These are phyloP conservation scores for Candolleomyces aberdarensis DNA, from an alignment of 768 basidiomycete genomes.

Conservation along the genomic window DNA sequence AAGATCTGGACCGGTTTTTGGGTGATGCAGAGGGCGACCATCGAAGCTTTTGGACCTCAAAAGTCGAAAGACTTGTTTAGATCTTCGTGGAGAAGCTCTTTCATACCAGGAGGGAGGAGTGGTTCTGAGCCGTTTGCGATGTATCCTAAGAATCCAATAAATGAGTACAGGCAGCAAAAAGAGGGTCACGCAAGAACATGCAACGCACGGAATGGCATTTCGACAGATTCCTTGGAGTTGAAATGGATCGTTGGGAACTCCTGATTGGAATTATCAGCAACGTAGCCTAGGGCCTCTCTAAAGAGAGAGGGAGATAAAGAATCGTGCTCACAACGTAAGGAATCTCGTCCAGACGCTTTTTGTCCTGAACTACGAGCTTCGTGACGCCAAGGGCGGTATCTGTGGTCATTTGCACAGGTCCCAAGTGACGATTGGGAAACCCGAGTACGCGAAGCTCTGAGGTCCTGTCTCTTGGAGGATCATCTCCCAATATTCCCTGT, in stretches of 20 bases:
- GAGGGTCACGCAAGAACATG: background rate
- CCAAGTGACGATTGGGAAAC: conserved; percentile 84
- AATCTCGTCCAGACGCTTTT: conserved; percentile 70
- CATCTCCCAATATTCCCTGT: conserved; percentile 69
- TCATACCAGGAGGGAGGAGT: conserved; percentile 87
- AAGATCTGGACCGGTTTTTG: no score
- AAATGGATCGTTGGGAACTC: conserved; percentile 90
- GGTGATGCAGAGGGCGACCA: background rate
- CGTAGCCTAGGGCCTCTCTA: no score
- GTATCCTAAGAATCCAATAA: conserved; percentile 35
- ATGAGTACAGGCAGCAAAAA: background rate
- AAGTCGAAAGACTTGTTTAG: conserved; percentile 86
- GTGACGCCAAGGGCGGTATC: conserved; percentile 95
- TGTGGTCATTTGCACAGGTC: conserved; percentile 94
- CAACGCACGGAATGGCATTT: conserved; percentile 94
- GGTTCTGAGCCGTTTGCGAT: conserved; percentile 57
- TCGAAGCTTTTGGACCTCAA: conserved; percentile 21
- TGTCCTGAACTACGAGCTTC: conserved; percentile 75
- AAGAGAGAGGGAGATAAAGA: no score
- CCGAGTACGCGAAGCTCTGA: conserved; percentile 82
- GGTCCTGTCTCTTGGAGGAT: conserved; percentile 93
- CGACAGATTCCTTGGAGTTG: conserved; percentile 84
- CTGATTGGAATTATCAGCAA: conserved; percentile 30
- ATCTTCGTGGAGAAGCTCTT: conserved; percentile 78
- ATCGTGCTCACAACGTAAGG: conserved; percentile 57